Evolutionary conservation across 768 basidiomycete genomes (phyloP).

Genomic region (Kwoniella europaea): DNA sequence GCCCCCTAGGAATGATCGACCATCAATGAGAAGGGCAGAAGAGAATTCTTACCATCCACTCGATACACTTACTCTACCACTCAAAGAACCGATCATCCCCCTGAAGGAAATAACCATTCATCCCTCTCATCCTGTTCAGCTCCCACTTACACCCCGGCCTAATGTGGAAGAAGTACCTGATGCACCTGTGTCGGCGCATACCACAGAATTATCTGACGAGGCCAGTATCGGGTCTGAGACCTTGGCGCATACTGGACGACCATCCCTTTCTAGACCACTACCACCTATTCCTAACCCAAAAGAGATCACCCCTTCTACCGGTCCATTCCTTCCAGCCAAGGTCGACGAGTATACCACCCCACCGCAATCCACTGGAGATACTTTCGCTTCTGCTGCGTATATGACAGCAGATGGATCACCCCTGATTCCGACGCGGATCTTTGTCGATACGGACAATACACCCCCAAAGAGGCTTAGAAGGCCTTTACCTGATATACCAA

Average conservation of each 20-base stretch:
- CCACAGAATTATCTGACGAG: neutral
- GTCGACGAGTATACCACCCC: slow-evolving; percentile 5
- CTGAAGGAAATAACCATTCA: slow-evolving; percentile 9
- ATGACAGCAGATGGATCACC: slow-evolving; percentile 17
- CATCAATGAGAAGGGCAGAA: neutral
- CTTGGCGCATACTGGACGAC: neutral
- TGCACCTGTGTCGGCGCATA: slow-evolving; percentile 5
- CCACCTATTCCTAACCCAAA: neutral
- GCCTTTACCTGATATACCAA: slow-evolving; percentile 12
- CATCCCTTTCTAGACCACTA: neutral
- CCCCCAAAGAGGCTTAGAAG: neutral
- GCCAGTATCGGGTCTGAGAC: neutral
- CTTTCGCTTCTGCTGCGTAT: slow-evolving; percentile 16
- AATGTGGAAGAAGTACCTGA: slow-evolving; percentile 2
- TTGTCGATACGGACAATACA: neutral
- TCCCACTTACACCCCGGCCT: slow-evolving; percentile 1
- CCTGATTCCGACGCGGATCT: slow-evolving; percentile 4
- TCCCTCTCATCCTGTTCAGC: slow-evolving; percentile 8
- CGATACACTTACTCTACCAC: neutral
- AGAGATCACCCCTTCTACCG: neutral
- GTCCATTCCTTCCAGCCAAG: neutral
- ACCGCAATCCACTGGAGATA: slow-evolving; percentile 7
- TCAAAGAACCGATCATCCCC: neutral
- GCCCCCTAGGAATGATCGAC: slow-evolving; percentile 1
- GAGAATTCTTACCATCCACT: slow-evolving; percentile 10